Evolutionary conservation across 768 basidiomycete genomes (phyloP), one percentile per base, ranked within the genome.

Genomic region (Glaciozyma antarctica): DNA sequence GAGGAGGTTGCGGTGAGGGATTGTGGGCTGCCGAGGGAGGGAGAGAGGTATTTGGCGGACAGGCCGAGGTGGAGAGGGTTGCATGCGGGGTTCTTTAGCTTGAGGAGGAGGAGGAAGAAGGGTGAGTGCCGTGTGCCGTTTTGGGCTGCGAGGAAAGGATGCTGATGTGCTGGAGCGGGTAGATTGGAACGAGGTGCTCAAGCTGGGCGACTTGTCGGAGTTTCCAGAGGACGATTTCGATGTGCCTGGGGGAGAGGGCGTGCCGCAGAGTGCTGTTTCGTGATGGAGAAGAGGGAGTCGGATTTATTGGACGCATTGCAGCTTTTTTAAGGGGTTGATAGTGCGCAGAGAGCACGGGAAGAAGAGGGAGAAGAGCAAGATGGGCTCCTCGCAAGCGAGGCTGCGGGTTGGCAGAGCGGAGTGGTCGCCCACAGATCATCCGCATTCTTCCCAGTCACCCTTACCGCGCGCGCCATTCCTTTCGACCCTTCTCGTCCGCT

Each of bases 171-270:
- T 9, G 26, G 6, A 1, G 24, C 1, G 21, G 10, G 43, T 34
- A 69, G 68, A 69, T 49, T 69, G 68, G 69, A 70, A 70, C 58
- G 69, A 70, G 38, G 63, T 57, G 5, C 60, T 70, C 56, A 67
- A 65, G 43, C 44, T 70, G 32, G 67, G 59, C 17, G 69, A 70
- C 44, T 45, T 62, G 47, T 64, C 57, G 0, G 65, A 67, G 38
- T 70, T 52, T 17, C 60, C 58, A 16, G 69, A 61, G 22, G 64
- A 69, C 49, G 64, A 61, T 6, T 32, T 26, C 2, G 17, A 24
- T 12, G 53, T 26, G 8, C 15, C n/a, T n/a, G n/a, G n/a, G 41
- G 57, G 28, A 22, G 55, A n/a, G 55, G 38, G 19, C 38, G n/a
- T 28, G 55, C 38, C n/a, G 22, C 55, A n/a, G 19, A n/a, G 28